These are phyloP conservation scores for Aureobasidium sp. DNA, from an alignment of 2,329 filamentous ascomycete genomes.

Conservation along the genomic window DNA sequence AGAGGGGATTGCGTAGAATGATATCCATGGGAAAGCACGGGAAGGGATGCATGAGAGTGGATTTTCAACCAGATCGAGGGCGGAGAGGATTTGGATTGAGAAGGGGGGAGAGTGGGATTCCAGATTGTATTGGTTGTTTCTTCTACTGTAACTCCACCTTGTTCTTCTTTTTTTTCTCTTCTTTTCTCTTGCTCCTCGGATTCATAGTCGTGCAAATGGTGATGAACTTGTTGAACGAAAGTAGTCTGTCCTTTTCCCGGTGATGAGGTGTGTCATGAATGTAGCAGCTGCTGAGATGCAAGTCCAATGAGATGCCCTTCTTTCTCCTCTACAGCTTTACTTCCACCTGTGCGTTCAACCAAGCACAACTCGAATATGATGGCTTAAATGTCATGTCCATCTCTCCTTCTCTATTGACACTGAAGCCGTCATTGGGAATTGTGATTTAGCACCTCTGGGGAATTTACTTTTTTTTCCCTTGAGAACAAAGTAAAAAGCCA, in stretches of 20 bases:
- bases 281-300: no score
- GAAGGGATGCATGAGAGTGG: background rate
- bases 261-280: no score
- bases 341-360: no score
- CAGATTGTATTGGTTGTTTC: constrained; percentile 14
- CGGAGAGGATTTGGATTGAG: constrained; percentile 8
- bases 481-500: background rate
- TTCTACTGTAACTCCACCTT: constrained; percentile 1
- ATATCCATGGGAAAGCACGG: background rate
- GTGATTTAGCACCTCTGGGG: no score
- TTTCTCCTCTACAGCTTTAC: no score
- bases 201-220: constrained; percentile 4
- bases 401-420: no score
- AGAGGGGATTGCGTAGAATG: background rate
- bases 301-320: no score
- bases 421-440: no score
- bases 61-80: background rate
- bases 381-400: no score
- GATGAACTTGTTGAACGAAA: background rate
- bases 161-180: background rate
- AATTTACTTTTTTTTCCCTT: no score
- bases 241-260: no score
- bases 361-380: no score
- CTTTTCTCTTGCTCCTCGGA: background rate
- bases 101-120: background rate